These are phyloP conservation scores for Amanita inopinata DNA, from an alignment of 768 basidiomycete species.

Conservation along the genomic window DNA sequence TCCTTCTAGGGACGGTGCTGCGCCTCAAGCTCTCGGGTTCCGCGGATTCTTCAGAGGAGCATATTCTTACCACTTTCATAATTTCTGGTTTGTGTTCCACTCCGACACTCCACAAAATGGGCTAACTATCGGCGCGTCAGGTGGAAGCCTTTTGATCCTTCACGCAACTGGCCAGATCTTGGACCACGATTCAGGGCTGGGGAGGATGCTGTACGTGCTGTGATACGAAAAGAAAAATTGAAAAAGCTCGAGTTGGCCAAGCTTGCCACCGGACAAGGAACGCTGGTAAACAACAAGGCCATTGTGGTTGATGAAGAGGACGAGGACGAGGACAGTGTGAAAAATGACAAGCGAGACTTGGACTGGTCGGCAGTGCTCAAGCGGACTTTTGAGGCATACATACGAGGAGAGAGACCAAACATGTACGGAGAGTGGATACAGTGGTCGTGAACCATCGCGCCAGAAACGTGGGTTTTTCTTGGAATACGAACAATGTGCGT, in stretches of 20 bases:
- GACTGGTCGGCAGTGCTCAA: slow-evolving; percentile 88
- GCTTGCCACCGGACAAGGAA: not conserved
- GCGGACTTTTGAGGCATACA: slow-evolving; percentile 87
- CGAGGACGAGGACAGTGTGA: slow-evolving; percentile 27
- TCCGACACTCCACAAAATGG: not conserved
- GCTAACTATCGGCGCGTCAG: slow-evolving; percentile 26
- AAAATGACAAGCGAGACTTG: slow-evolving; percentile 63
- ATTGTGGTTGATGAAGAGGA: not conserved
- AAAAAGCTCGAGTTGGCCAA: not conserved
- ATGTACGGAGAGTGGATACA: slow-evolving; percentile 80
- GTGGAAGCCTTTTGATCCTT: slow-evolving; percentile 90
- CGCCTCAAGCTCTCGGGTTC: slow-evolving; percentile 77
- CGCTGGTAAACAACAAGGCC: not conserved
- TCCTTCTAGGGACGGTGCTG: slow-evolving; percentile 56
- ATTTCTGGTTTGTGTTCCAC: slow-evolving; percentile 58
- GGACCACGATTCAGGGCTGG: slow-evolving; percentile 68
- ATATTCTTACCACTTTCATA: slow-evolving; percentile 92
- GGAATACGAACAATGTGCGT: not conserved
- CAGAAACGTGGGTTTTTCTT: not conserved
- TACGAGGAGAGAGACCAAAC: slow-evolving; percentile 81
- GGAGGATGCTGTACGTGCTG: slow-evolving; percentile 53
- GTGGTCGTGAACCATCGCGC: slow-evolving; percentile 23
- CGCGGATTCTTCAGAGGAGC: slow-evolving; percentile 90
- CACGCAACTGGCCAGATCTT: slow-evolving; percentile 86
- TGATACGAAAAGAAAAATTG: slow-evolving; percentile 15